Percentiles rank a stretch among this genome's conserved stretches.
Conservation (phyloP, 257 asterid genomes). For the Solanum pimpinellifolium region DNA sequence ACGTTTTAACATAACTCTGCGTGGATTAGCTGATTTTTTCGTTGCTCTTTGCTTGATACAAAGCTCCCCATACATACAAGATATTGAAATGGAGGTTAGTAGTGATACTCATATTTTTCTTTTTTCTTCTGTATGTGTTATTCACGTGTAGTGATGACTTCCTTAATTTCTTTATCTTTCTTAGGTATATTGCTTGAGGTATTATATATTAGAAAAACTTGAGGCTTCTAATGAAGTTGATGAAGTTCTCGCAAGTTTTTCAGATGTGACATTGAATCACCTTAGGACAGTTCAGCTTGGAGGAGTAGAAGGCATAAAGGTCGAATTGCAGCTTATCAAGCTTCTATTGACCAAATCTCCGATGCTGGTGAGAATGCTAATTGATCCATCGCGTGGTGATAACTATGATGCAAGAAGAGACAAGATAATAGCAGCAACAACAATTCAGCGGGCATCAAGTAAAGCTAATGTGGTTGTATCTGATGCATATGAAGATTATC, state of each 20-base stretch:
- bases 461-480: neutral
- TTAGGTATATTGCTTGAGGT: neutral
- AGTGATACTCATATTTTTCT: neutral
- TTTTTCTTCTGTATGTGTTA: neutral
- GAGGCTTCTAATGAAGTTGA: neutral
- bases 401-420: neutral
- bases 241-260: neutral
- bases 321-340: neutral
- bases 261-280: neutral
- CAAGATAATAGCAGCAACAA: neutral
- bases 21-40: neutral
- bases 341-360: neutral
- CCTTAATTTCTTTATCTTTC: neutral
- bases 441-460: neutral
- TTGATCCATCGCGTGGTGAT: neutral
- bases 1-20: neutral
- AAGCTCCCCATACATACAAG: neutral
- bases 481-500: neutral
- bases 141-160: neutral
- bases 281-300: neutral
- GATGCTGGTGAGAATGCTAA: neutral
- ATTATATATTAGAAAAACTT: neutral
- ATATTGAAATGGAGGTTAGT: neutral
- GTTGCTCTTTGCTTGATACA: neutral
- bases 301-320: neutral